Evolutionary conservation across 73 alveolate species (phyloP), one percentile per base, ranked within the genome.

Genomic region (Paramecium sonneborni): DNA sequence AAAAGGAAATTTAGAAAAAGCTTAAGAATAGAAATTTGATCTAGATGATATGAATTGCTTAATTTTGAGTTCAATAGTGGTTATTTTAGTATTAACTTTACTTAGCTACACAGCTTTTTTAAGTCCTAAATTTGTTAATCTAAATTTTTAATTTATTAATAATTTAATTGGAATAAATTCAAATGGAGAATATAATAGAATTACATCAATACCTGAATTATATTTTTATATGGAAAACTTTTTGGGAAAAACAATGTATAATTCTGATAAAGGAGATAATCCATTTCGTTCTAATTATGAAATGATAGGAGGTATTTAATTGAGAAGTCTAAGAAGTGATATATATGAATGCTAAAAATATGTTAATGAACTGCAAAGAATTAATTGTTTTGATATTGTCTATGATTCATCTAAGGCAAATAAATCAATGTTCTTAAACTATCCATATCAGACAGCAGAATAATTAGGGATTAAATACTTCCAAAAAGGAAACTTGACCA

Each of bases 231-330:
- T 79, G 55, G 74, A 39, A 79, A 43, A 79, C 2, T 39, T 39
- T 3, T 39, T 79, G 9, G 90, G 76, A 24, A 32, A 26, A 11
- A 43, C 69, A 15, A 24, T 79, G 55, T 79, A 30, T 79, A 79
- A 79, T 79, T 79, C 72, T 21, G 90, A 79, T 79, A 79, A 79
- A 20, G 90, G 90, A 24, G 90, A 79, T 14, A 43, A 39, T 79
- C 69, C 74, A 3, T 38, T 79, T 79, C 46, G 90, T 15, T 10
- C 55, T 43, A 79, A 79, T 79, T 43, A 24, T 44, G 90, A 79
- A 14, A 24, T 79, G 28, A 41, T 39, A 43, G 90, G 90, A n/a
- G 41, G 62, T 3, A 26, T 79, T 10, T 44, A 79, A 21, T 24
- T 79, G 26, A 79, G 90, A 79, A 43, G 3, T 43, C 18, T 79